Base-by-base conservation (phyloP, 1,139 yeast species). In the Scheffersomyces cryptocercus region DNA sequence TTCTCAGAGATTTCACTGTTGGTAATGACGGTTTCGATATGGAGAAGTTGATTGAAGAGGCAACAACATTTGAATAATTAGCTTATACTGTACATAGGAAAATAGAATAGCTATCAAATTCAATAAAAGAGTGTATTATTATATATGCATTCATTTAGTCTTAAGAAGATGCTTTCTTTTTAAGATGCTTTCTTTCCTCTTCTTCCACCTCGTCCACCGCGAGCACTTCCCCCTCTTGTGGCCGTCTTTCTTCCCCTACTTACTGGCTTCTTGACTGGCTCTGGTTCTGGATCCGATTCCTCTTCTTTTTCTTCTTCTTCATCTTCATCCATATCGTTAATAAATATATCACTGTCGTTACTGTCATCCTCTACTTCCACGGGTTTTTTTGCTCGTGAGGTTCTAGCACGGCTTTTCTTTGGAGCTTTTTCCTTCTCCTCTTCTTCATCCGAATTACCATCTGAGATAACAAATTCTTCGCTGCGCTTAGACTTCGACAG, bases 21-120 rank as follows among this genome's bases (percentile, higher is more conserved):
- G 97, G 97, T 0, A 75, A 81, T 34, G 64, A 73, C 3, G 66
- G 71, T 16, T 93, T 93, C 58, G 73, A 75, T 42, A 77, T 87
- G 56, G 89, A 88, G 1, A 67, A 67, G 38, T 77, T 91, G 54
- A 79, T 91, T 28, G 72, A 75, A 14, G 87, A 89, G 52, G 80
- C 96, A 2, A 85, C 91, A 48, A 79, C 88, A 6, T 63, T 88
- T 61, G 95, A 87, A 29, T 54, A 40, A 14, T 7, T 9, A 31
- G 6, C 24, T 31, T 14, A 20, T 9, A 20, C 8, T 20, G 26
- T 20, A 20, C 26, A 20, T 20, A 20, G 26, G 26, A 20, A 20
- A 20, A 20, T 20, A 20, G 26, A 20, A 6, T 20, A 20, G 26
- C 26, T 20, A 20, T 20, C 26, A 20, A 20, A 20, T 20, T 20